These are phyloP conservation scores for Rhodofomes roseus DNA, from an alignment of 1,284 basidiomycete species.

Conservation along the genomic window DNA sequence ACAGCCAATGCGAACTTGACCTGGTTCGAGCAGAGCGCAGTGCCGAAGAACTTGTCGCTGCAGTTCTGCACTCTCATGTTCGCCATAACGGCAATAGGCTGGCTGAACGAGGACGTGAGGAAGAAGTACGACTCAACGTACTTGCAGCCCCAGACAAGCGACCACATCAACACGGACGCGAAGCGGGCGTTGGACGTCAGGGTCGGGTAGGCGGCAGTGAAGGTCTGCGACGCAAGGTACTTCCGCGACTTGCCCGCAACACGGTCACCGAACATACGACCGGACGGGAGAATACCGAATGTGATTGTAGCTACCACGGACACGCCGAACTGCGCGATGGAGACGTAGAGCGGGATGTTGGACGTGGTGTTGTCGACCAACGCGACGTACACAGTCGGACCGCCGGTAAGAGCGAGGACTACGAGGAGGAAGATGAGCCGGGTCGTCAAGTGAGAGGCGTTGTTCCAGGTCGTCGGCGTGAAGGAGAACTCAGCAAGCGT, in stretches of 20 bases:
- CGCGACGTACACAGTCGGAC: slow-evolving; percentile 89
- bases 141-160: slow-evolving; percentile 90
- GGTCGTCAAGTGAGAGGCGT: slow-evolving; percentile 89
- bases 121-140: slow-evolving; percentile 96
- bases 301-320: slow-evolving; percentile 76
- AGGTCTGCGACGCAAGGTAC: slow-evolving; percentile 95
- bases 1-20: slow-evolving; percentile 88
- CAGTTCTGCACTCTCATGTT: slow-evolving; percentile 87
- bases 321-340: slow-evolving; percentile 86
- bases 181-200: slow-evolving; percentile 65
- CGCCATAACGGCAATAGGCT: slow-evolving; percentile 90
- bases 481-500: slow-evolving; percentile 92
- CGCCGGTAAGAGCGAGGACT: slow-evolving; percentile 82
- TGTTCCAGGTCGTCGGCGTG: slow-evolving; percentile 98
- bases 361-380: slow-evolving; percentile 62
- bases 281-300: slow-evolving; percentile 87
- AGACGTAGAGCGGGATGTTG: slow-evolving; percentile 78
- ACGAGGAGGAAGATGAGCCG: slow-evolving; percentile 85
- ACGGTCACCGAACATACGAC: slow-evolving; percentile 93
- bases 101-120: slow-evolving; percentile 88
- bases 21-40: slow-evolving; percentile 80
- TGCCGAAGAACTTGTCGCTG: slow-evolving; percentile 78
- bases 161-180: slow-evolving; percentile 84
- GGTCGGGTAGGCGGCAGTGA: slow-evolving; percentile 90
- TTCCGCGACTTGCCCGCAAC: slow-evolving; percentile 92